phyloP scores from a whole-genome alignment of 805 yeast species.

The Wickerhamomyces tratensis region DNA sequence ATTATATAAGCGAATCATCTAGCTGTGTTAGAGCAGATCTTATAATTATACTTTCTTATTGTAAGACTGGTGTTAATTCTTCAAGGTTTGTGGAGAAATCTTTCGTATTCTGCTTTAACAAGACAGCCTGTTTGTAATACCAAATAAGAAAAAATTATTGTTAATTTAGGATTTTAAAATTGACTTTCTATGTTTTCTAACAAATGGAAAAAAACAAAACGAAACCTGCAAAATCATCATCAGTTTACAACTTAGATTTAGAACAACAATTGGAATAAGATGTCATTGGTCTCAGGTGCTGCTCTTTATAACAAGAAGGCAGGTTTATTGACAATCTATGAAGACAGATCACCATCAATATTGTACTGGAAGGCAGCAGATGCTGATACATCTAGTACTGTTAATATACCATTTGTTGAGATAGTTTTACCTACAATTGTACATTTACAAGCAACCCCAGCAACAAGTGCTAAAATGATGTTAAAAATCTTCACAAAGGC shows the following conservation, averaged over 20 bases:
- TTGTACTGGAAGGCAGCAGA: conserved; percentile 54
- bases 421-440: conserved; percentile 32
- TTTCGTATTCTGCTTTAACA: no score
- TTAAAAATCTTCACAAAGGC: conserved; percentile 43
- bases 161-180: no score
- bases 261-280: background rate
- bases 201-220: background rate
- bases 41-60: no score
- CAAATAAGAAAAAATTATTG: no score
- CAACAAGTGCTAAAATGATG: conserved; percentile 56
- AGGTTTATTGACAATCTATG: conserved; percentile 46
- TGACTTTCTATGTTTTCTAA: no score
- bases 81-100: no score
- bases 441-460: conserved; percentile 61
- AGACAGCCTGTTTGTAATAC: no score
- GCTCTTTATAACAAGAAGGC: conserved; percentile 44
- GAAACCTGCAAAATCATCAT: background rate
- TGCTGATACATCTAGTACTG: conserved; percentile 14
- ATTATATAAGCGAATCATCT: no score
- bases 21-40: no score
- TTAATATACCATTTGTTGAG: conserved; percentile 29
- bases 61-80: no score
- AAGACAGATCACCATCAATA: conserved; percentile 46
- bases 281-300: conserved; percentile 38
- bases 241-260: background rate